Base-by-base conservation (phyloP, 352 stramenopile genomes). In the Phytophthora cajani region DNA sequence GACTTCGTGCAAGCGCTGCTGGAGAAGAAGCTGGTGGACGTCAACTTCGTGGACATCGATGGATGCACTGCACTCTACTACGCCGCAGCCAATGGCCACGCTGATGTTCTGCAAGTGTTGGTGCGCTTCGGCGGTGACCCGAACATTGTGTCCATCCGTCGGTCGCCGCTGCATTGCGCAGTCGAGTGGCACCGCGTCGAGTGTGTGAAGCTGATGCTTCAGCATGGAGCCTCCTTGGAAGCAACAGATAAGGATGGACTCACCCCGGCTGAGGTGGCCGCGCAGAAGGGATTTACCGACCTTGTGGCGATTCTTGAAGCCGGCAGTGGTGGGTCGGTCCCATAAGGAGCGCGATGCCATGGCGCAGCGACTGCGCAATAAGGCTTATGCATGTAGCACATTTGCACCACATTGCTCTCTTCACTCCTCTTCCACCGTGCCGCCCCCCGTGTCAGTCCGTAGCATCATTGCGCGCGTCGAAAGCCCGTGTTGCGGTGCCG, bases 1-100 rank as follows among this genome's bases (percentile, higher is more conserved):
- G 68, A 65, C 46, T 93, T 94, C 49, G 67, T 92, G 21, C 58
- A 73, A 44, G 75, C 81, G 40, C 71, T 94, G 67, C 69, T 94
- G 40, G 62, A 71, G 9, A 75, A 72, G 16, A 38, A 80, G 16
- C 85, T 94, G 38, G 85, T 91, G 49, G 76, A 92, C 44, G 80
- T 91, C 17, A 86, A 92, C 62, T 59, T 94, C 47, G 72, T 79
- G 25, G 85, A 93, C 50, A 69, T 75, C 3, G 87, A 94, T 46
- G 59, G 70, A 8, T 94, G 84, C 64, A 87, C 87, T 14, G 85
- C 85, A 10, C 62, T 93, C 32, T 93, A 94, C 50, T 94, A 93
- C 66, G 87, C 85, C 12, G 79, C 85, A 0, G 84, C 84, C 10
- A 93, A 92, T 53, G 87, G 85, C 14, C 84, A 92, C 62, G 55